These are phyloP conservation scores for Colletotrichum musae DNA, from an alignment of 2,329 filamentous ascomycete species.

Conservation along the genomic window DNA sequence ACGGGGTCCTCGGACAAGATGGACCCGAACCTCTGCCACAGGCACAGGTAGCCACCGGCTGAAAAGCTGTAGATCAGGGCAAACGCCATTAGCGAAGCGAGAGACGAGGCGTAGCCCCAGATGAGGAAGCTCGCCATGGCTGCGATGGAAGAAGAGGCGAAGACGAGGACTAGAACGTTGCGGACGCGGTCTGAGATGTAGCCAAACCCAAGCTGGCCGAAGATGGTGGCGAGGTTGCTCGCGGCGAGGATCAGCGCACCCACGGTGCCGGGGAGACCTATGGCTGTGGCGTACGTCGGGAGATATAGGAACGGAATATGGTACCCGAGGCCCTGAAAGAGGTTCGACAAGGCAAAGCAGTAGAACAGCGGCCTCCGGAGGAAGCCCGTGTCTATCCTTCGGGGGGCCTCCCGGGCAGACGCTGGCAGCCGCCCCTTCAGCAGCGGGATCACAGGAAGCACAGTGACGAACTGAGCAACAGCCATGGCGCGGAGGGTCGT, in stretches of 20 bases:
- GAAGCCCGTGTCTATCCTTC: constrained; percentile 45
- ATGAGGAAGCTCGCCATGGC: constrained; percentile 64
- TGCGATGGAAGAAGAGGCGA: constrained; percentile 60
- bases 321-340: constrained; percentile 67
- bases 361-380: constrained; percentile 45
- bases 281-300: constrained; percentile 62
- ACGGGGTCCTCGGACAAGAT: constrained; percentile 47
- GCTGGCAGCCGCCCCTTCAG: constrained; percentile 59
- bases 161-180: constrained; percentile 59
- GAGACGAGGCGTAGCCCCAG: constrained; percentile 66
- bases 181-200: constrained; percentile 60
- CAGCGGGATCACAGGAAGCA: constrained; percentile 57
- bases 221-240: constrained; percentile 62
- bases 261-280: constrained; percentile 54
- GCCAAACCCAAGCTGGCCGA: constrained; percentile 62
- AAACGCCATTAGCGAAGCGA: constrained; percentile 64
- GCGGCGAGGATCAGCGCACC: constrained; percentile 63
- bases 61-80: constrained; percentile 70
- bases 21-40: constrained; percentile 47
- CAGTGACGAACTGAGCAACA: constrained; percentile 53
- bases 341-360: constrained; percentile 61
- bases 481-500: constrained; percentile 58
- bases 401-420: constrained; percentile 44
- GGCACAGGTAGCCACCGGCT: constrained; percentile 55
- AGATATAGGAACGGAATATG: constrained; percentile 70